Percentiles rank a stretch among this genome's conserved stretches.
These are phyloP conservation scores for Penicillium coprophilum DNA, from an alignment of 495 filamentous ascomycete species.

Conservation along the genomic window DNA sequence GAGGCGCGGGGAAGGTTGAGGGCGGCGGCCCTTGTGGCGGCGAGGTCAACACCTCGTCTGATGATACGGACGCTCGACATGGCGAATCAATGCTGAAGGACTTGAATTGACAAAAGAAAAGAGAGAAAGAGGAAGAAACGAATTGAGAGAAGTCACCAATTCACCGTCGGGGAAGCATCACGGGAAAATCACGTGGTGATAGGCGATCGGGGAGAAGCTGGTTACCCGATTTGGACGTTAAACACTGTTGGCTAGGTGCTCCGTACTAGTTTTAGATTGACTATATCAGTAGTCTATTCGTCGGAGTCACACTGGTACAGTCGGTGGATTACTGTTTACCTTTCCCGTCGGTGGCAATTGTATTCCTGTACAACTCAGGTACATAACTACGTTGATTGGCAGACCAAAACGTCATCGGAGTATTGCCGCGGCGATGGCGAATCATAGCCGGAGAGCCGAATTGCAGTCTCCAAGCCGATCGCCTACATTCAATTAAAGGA, in stretches of 20 bases:
- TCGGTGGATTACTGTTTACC: background rate
- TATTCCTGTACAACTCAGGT: background rate
- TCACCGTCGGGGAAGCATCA: conserved; percentile 32
- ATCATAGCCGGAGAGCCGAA: conserved; percentile 2
- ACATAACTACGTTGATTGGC: background rate
- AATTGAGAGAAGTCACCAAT: conserved; percentile 14
- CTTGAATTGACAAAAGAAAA: conserved; percentile 25
- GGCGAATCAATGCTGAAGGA: conserved; percentile 23
- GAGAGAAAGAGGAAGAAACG: conserved; percentile 18
- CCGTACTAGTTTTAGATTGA: background rate
- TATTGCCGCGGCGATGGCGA: conserved; percentile 7
- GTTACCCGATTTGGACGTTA: conserved; percentile 16
- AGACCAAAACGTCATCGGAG: background rate
- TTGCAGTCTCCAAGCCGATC: background rate
- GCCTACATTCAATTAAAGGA: background rate
- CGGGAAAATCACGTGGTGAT: conserved; percentile 49
- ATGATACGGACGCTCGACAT: conserved; percentile 41
- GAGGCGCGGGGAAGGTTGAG: conserved; percentile 33
- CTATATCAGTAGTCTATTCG: background rate
- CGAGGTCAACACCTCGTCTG: conserved; percentile 34
- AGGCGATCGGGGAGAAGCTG: conserved; percentile 30
- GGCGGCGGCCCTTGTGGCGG: conserved; percentile 32
- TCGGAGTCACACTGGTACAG: too few species aligned
- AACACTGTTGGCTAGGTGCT: background rate
- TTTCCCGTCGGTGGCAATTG: background rate